A percentile compares a stretch with the other conserved stretches of the same genome.
These are phyloP conservation scores for Rhamnella rubrinervis DNA, from an alignment of 331 rosid species.

Conservation along the genomic window DNA sequence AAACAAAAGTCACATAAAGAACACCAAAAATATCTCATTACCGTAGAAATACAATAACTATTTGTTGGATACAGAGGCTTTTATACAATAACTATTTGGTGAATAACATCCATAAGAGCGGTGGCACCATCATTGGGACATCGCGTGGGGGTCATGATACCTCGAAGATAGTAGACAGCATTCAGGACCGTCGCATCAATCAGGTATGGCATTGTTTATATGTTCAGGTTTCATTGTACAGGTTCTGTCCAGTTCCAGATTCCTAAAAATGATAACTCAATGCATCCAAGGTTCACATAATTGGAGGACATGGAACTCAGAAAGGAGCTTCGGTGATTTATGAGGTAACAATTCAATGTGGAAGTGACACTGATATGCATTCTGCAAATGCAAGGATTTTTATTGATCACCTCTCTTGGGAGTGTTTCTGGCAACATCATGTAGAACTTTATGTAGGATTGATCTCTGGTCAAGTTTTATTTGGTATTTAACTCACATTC, in stretches of 20 bases:
- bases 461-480: not conserved
- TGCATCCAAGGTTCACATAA: slow-evolving; percentile 46
- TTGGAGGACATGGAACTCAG: slow-evolving; percentile 71
- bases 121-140: slow-evolving; percentile 57
- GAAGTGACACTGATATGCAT: not conserved
- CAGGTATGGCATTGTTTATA: slow-evolving; percentile 21
- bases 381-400: not conserved
- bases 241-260: not conserved
- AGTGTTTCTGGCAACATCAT: not conserved
- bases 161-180: slow-evolving; percentile 49
- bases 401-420: not conserved
- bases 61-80: slow-evolving; percentile 58
- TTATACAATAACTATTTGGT: too few relatives aligned
- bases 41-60: too few relatives aligned
- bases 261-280: not conserved
- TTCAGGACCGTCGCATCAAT: slow-evolving; percentile 49
- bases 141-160: slow-evolving; percentile 46
- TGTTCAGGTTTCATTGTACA: not conserved
- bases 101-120: slow-evolving; percentile 53
- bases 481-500: not conserved
- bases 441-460: not conserved
- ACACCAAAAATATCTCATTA: too few relatives aligned
- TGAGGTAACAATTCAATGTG: slow-evolving; percentile 36
- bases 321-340: slow-evolving; percentile 51
- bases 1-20: too few relatives aligned